Evolutionary conservation across 1,284 basidiomycete species (phyloP).

Genomic region (Trichosporon sp.): DNA sequence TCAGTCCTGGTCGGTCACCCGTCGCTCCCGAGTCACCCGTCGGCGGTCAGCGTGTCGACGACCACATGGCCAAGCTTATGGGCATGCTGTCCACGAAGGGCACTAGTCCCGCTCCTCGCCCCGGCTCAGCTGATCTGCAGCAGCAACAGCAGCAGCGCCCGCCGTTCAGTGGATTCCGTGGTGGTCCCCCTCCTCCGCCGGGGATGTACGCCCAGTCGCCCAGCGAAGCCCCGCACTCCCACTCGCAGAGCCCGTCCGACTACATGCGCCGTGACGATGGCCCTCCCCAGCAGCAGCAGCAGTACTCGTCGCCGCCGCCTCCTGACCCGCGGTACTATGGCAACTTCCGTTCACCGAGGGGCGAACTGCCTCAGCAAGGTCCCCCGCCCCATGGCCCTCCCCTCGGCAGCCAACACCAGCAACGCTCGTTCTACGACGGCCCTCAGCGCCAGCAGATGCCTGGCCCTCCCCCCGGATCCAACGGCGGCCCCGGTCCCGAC

Average conservation of each 20-base stretch:
- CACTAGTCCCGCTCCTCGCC: slow-evolving; percentile 15
- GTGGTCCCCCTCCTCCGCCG: slow-evolving; percentile 12
- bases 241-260: slow-evolving; percentile 11
- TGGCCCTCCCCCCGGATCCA: slow-evolving; percentile 11
- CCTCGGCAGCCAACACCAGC: not conserved
- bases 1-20: not conserved
- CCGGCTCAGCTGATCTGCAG: slow-evolving; percentile 14
- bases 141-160: slow-evolving; percentile 4
- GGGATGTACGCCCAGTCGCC: slow-evolving; percentile 19
- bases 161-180: slow-evolving; percentile 8
- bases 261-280: slow-evolving; percentile 11
- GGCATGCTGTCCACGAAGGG: slow-evolving; percentile 35
- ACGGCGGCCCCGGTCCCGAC: slow-evolving; percentile 9
- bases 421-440: slow-evolving; percentile 7
- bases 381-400: not conserved
- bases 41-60: slow-evolving; percentile 20
- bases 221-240: not conserved
- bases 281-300: slow-evolving; percentile 8
- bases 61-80: slow-evolving; percentile 42
- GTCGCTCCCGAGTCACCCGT: not conserved
- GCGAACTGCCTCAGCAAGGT: slow-evolving; percentile 6
- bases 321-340: slow-evolving; percentile 14
- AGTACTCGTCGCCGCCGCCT: slow-evolving; percentile 16
- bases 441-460: slow-evolving; percentile 7
- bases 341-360: slow-evolving; percentile 9